A percentile compares a stretch with the other conserved stretches of the same genome.
phyloP scores from a whole-genome alignment of 228 moss, liverwort and hornwort genomes.

The Sphagnum magellanicum region DNA sequence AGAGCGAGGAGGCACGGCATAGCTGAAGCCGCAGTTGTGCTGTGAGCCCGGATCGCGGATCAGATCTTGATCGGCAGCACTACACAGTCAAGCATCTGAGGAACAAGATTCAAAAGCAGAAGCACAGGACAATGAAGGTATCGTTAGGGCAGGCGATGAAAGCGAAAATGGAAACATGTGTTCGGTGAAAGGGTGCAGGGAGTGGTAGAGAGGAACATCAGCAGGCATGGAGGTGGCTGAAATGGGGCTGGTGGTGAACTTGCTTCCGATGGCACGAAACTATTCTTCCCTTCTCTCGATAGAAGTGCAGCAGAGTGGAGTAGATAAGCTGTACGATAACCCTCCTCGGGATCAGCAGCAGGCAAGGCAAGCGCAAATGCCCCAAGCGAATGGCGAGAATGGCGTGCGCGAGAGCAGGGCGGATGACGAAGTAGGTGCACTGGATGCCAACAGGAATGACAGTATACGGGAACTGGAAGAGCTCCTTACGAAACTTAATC shows the following conservation, averaged over 20 bases:
- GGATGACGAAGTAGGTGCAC: constrained; percentile 27
- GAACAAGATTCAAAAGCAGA: too few relatives aligned
- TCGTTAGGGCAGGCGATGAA: constrained; percentile 2
- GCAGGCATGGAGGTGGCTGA: constrained; percentile 78
- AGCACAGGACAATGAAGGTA: too few relatives aligned
- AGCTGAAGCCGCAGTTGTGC: too few relatives aligned
- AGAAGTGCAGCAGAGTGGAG: constrained; percentile 50
- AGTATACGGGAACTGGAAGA: constrained; percentile 94
- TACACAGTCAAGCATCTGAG: too few relatives aligned
- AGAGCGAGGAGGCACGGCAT: too few relatives aligned
- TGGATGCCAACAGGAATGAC: constrained; percentile 65
- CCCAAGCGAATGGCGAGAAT: constrained; percentile 39
- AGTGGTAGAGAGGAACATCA: constrained; percentile 8
- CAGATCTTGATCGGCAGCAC: too few relatives aligned
- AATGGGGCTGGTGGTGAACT: constrained; percentile 62
- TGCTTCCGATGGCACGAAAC: constrained; percentile 58
- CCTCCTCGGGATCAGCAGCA: background rate
- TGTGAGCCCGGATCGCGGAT: too few relatives aligned
- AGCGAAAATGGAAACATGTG: constrained; percentile 7
- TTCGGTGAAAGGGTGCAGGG: background rate
- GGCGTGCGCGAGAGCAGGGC: constrained; percentile 43
- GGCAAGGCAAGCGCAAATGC: constrained; percentile 10
- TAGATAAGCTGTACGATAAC: constrained; percentile 53
- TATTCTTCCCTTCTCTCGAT: constrained; percentile 50
- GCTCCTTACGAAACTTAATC: constrained; percentile 85